Evolutionary conservation across 2,329 filamentous ascomycete species (phyloP).

Genomic region (Ambrosiella cleistominuta): DNA sequence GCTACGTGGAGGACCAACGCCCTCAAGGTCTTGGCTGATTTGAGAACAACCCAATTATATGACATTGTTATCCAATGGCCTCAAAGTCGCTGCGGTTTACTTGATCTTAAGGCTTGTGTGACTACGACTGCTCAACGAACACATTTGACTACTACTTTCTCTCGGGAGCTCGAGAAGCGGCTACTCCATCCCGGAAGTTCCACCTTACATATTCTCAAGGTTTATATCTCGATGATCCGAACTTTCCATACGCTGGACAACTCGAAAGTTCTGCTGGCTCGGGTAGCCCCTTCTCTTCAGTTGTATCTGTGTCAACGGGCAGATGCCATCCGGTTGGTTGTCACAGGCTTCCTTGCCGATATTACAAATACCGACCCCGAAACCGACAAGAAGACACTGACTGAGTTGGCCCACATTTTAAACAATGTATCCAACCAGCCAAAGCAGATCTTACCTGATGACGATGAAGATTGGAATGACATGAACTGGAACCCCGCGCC

Average conservation of each 20-base stretch:
- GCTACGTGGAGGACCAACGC: conserved; percentile 56
- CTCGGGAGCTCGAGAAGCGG: conserved; percentile 43
- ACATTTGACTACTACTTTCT: conserved; percentile 53
- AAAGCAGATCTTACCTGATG: conserved; percentile 34
- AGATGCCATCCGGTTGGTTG: conserved; percentile 62
- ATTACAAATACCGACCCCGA: conserved; percentile 24
- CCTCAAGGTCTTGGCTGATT: conserved; percentile 46
- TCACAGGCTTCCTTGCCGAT: conserved; percentile 52
- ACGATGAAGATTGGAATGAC: conserved; percentile 75
- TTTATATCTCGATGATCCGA: conserved; percentile 64
- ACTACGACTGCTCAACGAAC: conserved; percentile 51
- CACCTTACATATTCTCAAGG: conserved; percentile 56
- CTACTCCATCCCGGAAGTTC: conserved; percentile 61
- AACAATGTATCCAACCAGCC: conserved; percentile 41
- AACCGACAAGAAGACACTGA: conserved; percentile 31
- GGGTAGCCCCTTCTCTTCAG: conserved; percentile 55
- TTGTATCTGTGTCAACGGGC: conserved; percentile 61
- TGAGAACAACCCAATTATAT: conserved; percentile 56
- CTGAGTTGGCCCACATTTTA: conserved; percentile 51
- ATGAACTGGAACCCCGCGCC: conserved; percentile 89
- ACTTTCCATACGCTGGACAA: conserved; percentile 60
- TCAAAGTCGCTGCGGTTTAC: conserved; percentile 48
- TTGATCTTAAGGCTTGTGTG: conserved; percentile 55
- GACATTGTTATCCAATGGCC: conserved; percentile 68
- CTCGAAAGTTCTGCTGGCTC: conserved; percentile 58